Percentiles rank a stretch among this genome's conserved stretches.
These are phyloP conservation scores for Populus hybrid DNA, from an alignment of 441 rosid species.

Conservation along the genomic window DNA sequence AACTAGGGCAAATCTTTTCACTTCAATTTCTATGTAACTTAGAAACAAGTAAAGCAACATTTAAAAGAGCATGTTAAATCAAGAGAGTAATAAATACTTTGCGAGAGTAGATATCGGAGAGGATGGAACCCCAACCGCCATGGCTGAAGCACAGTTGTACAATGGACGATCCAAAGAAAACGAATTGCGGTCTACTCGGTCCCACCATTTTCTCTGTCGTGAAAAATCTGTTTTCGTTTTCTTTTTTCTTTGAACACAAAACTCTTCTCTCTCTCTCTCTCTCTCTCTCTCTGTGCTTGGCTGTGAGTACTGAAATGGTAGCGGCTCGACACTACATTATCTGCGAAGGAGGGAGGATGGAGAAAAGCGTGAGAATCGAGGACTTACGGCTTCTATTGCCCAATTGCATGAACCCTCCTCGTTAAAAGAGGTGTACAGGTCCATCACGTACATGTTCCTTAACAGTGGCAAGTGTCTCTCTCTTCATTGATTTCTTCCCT, in stretches of 20 bases:
- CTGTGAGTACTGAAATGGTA: background rate
- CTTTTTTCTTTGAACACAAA: background rate
- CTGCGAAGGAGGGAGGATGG: background rate
- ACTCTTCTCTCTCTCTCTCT: too few relatives aligned
- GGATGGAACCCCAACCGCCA: conserved; percentile 92
- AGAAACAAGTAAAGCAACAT: background rate
- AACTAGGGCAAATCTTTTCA: background rate
- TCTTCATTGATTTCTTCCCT: background rate
- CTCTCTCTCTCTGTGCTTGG: background rate
- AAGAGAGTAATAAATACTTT: conserved; percentile 30
- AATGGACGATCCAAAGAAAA: conserved; percentile 96
- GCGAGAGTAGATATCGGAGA: conserved; percentile 83
- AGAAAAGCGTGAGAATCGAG: background rate
- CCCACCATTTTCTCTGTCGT: conserved; percentile 54
- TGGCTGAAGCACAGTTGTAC: conserved; percentile 86
- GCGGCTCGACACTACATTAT: background rate
- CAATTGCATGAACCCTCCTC: background rate
- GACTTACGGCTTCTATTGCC: background rate
- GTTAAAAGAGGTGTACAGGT: too few relatives aligned
- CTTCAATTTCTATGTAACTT: background rate
- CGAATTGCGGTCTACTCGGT: conserved; percentile 81
- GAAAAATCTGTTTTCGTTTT: background rate
- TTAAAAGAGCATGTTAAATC: background rate
- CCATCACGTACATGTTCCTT: too few relatives aligned
- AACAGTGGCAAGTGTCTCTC: background rate